Evolutionary conservation across 1,139 yeast species (phyloP).

Genomic region (Suhomyces yuchorum): DNA sequence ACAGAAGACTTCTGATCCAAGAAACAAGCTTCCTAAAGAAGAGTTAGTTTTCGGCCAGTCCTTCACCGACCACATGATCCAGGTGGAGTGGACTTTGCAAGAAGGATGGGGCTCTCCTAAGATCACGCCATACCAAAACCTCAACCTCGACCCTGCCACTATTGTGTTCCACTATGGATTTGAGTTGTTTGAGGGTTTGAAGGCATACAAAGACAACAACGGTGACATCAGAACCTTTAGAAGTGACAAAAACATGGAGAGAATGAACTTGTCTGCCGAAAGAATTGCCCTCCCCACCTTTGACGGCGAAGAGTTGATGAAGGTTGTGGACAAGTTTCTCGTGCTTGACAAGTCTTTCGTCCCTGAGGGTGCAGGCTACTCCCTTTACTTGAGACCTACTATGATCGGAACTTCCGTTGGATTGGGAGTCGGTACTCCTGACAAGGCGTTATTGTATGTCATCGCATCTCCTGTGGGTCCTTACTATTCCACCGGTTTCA

Average conservation of each 20-base stretch:
- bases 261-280: conserved; percentile 41
- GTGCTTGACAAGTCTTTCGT: conserved; percentile 34
- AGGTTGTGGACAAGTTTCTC: conserved; percentile 36
- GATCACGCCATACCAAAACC: conserved; percentile 40
- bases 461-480: conserved; percentile 39
- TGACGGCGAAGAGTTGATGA: conserved; percentile 39
- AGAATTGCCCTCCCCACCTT: conserved; percentile 43
- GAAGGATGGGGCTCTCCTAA: conserved; percentile 43
- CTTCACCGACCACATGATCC: conserved; percentile 62
- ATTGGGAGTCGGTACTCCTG: conserved; percentile 40
- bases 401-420: conserved; percentile 34
- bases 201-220: conserved; percentile 34
- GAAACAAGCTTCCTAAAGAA: conserved; percentile 68
- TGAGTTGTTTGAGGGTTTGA: conserved; percentile 33
- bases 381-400: conserved; percentile 34
- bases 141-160: conserved; percentile 31
- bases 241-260: conserved; percentile 41
- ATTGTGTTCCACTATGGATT: conserved; percentile 33
- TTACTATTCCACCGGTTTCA: conserved; percentile 34
- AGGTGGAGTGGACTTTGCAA: conserved; percentile 37
- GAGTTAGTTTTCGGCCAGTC: conserved; percentile 82
- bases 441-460: conserved; percentile 37
- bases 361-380: conserved; percentile 30
- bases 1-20: conserved; percentile 60
- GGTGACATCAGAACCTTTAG: conserved; percentile 39